Conservation (phyloP, 163 green algal species). For the Chloroidium sp. region DNA sequence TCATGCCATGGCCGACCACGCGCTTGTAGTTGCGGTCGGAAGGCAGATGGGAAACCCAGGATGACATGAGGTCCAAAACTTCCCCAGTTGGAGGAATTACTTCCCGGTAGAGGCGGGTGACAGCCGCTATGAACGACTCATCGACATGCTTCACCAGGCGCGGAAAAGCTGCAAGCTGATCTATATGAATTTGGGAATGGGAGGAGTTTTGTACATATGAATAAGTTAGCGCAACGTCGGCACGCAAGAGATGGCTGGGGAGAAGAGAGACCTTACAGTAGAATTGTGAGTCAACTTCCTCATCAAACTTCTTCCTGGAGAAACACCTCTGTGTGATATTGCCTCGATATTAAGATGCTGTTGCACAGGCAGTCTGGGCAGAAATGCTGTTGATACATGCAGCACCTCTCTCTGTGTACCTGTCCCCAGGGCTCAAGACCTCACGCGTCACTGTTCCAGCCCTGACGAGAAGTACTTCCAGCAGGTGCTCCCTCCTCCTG, state of each 20-base stretch:
- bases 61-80: constrained; percentile 87
- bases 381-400: no score
- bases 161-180: background rate
- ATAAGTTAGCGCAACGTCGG: background rate
- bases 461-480: no score
- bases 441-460: background rate
- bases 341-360: background rate
- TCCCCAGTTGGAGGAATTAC: constrained; percentile 33
- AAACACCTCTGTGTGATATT: background rate
- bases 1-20: constrained; percentile 80
- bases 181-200: background rate
- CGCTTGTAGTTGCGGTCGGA: constrained; percentile 44
- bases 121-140: background rate
- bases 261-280: background rate
- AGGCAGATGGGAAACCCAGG: constrained; percentile 86
- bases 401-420: background rate
- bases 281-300: constrained; percentile 1
- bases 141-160: constrained; percentile 10
- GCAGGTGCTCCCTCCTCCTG: no score
- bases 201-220: background rate
- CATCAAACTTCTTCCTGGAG: constrained; percentile 7
- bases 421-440: background rate
- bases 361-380: background rate
- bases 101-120: constrained; percentile 18
- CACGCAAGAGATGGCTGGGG: background rate